Conservation (phyloP, 371 early-diverging fungal genomes). For the Mucor circinelloides region DNA sequence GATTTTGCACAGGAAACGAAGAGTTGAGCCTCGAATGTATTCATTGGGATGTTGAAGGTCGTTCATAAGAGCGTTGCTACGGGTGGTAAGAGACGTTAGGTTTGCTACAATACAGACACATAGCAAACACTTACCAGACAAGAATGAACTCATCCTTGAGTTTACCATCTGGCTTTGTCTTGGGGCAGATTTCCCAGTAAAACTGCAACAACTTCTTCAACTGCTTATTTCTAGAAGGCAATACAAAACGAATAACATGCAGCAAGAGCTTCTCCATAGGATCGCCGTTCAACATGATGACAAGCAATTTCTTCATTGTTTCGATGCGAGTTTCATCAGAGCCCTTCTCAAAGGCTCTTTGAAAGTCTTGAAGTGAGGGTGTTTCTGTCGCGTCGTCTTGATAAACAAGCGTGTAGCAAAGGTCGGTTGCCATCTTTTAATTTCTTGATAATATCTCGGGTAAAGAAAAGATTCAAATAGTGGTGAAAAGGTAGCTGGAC, state of each 20-base stretch:
- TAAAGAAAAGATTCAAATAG: background rate
- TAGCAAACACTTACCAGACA: conserved; percentile 74
- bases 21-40: conserved; percentile 95
- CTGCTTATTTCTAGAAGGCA: conserved; percentile 93
- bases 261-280: conserved; percentile 87
- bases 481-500: background rate
- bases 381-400: conserved; percentile 68
- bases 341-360: conserved; percentile 85
- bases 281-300: conserved; percentile 92
- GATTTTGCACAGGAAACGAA: conserved; percentile 95
- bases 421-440: conserved; percentile 49
- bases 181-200: conserved; percentile 97
- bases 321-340: conserved; percentile 90
- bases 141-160: conserved; percentile 96
- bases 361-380: conserved; percentile 71
- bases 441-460: background rate
- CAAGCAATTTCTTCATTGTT: conserved; percentile 90
- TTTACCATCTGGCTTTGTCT: conserved; percentile 89
- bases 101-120: background rate
- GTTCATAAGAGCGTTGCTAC: conserved; percentile 93
- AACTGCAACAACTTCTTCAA: conserved; percentile 93
- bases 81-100: background rate
- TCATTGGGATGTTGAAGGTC: conserved; percentile 99
- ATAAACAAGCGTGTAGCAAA: conserved; percentile 73
- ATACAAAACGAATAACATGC: conserved; percentile 96